phyloP scores from a whole-genome alignment of 2,329 filamentous ascomycete genomes.

The Fusarium austroafricanum region DNA sequence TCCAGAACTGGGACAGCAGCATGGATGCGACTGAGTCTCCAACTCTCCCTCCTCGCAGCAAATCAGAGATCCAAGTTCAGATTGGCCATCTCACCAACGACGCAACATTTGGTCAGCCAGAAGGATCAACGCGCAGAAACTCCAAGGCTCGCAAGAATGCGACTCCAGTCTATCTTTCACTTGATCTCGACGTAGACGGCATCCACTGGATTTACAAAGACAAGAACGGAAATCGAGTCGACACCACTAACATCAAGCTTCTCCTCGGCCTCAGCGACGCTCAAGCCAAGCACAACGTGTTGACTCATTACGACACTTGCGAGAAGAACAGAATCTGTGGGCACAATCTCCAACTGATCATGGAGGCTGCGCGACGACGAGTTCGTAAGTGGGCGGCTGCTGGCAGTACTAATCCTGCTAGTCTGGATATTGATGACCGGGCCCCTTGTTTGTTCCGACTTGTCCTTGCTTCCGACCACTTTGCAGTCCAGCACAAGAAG shows the following conservation, averaged over 20 bases:
- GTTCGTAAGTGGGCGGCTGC: conserved; percentile 6
- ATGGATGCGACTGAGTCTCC: not conserved
- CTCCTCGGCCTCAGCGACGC: not conserved
- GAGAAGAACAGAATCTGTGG: conserved; percentile 7
- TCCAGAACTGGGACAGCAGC: conserved; percentile 1
- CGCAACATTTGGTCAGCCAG: not conserved
- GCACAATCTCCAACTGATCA: conserved; percentile 3
- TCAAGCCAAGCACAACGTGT: conserved; percentile 2
- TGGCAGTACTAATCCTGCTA: not conserved
- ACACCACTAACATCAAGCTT: not conserved
- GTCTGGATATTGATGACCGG: not conserved
- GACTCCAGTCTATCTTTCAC: conserved; percentile 1
- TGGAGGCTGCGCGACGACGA: conserved; percentile 10
- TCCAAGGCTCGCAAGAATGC: conserved; percentile 2
- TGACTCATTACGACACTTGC: not conserved
- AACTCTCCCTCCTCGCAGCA: not conserved
- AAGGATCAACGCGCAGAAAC: not conserved
- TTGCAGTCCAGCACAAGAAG: not conserved
- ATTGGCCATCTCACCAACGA: not conserved
- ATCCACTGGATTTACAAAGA: conserved; percentile 11
- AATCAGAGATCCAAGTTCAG: not conserved
- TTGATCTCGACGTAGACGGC: not conserved
- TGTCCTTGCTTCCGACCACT: conserved; percentile 2
- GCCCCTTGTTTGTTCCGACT: not conserved
- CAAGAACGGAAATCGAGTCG: not conserved